Percentiles rank a stretch among this genome's conserved stretches.
These are phyloP conservation scores for Phaeodactylum tricornutum DNA, from an alignment of 108 stramenopile genomes.

Conservation along the genomic window DNA sequence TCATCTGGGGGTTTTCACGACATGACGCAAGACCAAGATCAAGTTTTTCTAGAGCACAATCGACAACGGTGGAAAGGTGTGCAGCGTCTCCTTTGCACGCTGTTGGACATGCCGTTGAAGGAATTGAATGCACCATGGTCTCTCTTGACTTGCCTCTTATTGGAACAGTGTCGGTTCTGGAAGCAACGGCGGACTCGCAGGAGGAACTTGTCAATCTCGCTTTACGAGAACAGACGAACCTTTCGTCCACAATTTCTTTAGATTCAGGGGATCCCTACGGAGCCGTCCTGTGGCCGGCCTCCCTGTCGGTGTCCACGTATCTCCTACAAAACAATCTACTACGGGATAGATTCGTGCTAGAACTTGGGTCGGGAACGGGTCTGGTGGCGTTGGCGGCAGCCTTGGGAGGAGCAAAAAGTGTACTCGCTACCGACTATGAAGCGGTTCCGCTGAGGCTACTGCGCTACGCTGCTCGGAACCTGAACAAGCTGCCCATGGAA, in stretches of 20 bases:
- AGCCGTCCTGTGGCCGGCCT: conserved; percentile 60
- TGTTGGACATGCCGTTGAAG: conserved; percentile 30
- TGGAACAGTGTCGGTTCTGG: conserved; percentile 35
- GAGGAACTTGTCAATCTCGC: conserved; percentile 42
- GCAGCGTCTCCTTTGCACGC: no score
- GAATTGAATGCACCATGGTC: conserved; percentile 30
- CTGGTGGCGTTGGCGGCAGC: conserved; percentile 38
- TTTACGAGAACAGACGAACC: conserved; percentile 1
- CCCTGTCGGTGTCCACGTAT: conserved; percentile 35
- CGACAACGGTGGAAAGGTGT: no score
- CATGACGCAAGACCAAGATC: no score
- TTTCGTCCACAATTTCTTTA: not conserved
- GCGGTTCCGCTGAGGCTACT: conserved; percentile 31
- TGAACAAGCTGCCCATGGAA: conserved; percentile 5
- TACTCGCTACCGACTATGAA: conserved; percentile 59
- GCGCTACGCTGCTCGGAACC: conserved; percentile 20
- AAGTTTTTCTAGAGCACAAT: no score
- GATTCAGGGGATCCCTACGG: conserved; percentile 31
- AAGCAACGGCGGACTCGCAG: conserved; percentile 51
- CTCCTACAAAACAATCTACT: conserved; percentile 10
- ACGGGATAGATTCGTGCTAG: conserved; percentile 17
- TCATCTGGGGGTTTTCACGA: no score
- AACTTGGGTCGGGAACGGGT: conserved; percentile 57
- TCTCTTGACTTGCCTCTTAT: conserved; percentile 19
- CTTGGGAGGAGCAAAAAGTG: conserved; percentile 23